Conservation (phyloP, 495 filamentous ascomycete species). For the Hypoxylon lienhwacheense region DNA sequence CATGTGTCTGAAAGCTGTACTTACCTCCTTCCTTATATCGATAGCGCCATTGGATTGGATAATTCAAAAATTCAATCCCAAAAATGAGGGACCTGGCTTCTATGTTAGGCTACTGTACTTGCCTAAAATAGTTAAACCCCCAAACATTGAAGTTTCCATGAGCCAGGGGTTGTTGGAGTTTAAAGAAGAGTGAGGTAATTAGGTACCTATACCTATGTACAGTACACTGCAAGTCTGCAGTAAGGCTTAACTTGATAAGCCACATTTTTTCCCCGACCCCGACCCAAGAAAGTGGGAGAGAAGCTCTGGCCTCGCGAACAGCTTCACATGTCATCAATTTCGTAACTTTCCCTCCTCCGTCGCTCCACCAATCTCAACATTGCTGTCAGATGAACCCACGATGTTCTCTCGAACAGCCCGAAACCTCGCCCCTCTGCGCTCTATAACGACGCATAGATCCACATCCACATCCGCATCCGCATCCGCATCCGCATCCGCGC, state of each 20-base stretch:
- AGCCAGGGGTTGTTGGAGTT: too few species aligned
- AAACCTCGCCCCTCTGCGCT: conserved; percentile 15
- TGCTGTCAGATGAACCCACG: background rate
- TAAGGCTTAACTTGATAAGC: too few species aligned
- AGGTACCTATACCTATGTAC: too few species aligned
- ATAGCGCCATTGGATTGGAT: conserved; percentile 28
- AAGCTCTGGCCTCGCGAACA: conserved; percentile 1
- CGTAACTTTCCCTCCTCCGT: background rate
- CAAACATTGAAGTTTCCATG: background rate
- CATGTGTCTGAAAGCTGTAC: conserved; percentile 26
- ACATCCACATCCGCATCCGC: background rate
- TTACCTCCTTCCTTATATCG: conserved; percentile 26
- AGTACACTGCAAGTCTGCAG: too few species aligned
- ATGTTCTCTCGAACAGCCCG: conserved; percentile 24
- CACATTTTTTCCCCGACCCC: too few species aligned
- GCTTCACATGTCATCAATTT: background rate
- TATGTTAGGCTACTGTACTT: conserved; percentile 14
- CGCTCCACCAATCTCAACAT: too few species aligned
- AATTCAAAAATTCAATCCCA: background rate
- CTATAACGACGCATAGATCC: conserved; percentile 4
- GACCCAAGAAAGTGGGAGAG: too few species aligned
- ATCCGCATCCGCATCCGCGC: background rate
- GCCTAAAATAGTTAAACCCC: conserved; percentile 13
- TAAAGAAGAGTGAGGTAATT: too few species aligned
- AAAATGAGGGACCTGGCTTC: conserved; percentile 19